Evolutionary conservation across 306 rosid genomes (phyloP).

Genomic region (Cucumis sativus): DNA sequence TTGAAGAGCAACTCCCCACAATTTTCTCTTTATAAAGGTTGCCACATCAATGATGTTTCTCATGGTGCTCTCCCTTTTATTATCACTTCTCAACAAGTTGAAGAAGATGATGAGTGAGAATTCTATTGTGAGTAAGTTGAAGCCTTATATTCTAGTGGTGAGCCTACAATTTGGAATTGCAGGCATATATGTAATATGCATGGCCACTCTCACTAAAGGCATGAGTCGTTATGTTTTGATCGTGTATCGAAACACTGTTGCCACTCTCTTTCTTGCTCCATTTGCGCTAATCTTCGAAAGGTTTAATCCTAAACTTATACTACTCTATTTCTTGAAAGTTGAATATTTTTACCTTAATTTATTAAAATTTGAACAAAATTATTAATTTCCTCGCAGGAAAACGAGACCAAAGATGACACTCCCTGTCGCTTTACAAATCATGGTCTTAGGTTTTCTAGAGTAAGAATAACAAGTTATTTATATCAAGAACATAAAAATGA

Average conservation of each 20-base stretch:
- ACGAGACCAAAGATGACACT: constrained; percentile 61
- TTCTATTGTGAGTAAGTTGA: constrained; percentile 20
- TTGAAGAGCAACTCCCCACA: background rate
- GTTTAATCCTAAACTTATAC: constrained; percentile 3
- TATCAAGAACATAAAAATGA: no score
- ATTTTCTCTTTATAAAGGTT: background rate
- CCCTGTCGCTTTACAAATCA: constrained; percentile 32
- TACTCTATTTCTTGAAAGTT: no score
- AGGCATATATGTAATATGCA: constrained; percentile 35
- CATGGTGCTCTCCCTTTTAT: background rate
- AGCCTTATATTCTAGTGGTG: constrained; percentile 43
- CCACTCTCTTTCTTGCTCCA: constrained; percentile 47
- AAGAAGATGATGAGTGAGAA: background rate
- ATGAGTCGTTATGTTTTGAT: constrained; percentile 52
- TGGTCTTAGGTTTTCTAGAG: constrained; percentile 57
- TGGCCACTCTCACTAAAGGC: constrained; percentile 42
- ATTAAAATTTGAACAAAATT: background rate
- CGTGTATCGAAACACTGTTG: constrained; percentile 50
- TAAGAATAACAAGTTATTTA: constrained; percentile 8
- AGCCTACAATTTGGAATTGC: constrained; percentile 52
- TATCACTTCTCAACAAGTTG: background rate
- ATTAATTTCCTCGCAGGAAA: constrained; percentile 27
- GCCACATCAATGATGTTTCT: background rate
- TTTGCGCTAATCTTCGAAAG: constrained; percentile 54
- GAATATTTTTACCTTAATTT: no score